Percentiles rank a stretch among this genome's conserved stretches.
Evolutionary conservation across 495 filamentous ascomycete genomes (phyloP).

Genomic region (Umbilicaria muhlenbergii): DNA sequence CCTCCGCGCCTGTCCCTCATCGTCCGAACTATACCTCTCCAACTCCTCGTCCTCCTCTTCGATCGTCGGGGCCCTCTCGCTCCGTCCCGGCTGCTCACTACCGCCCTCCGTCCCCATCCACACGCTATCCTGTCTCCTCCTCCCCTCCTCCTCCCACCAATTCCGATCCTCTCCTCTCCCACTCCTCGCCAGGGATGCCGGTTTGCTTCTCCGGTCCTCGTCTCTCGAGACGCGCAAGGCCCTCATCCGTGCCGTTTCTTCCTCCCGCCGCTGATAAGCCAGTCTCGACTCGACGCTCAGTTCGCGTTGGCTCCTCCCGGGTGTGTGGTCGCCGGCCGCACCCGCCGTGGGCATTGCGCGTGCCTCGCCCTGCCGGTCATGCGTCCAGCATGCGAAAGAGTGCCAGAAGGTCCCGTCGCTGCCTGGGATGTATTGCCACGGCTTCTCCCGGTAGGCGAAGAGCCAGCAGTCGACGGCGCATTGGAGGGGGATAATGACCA

Average conservation of each 20-base stretch:
- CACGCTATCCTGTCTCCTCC: too few species aligned
- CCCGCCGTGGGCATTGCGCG: conserved; percentile 5
- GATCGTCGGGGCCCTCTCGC: too few species aligned
- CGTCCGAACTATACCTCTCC: too few species aligned
- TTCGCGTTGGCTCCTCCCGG: conserved; percentile 23
- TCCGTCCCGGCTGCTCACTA: too few species aligned
- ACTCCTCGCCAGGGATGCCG: neutral
- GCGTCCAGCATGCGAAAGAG: conserved; percentile 27
- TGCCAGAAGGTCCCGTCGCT: conserved; percentile 24
- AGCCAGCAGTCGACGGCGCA: conserved; percentile 50
- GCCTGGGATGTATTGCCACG: conserved; percentile 45
- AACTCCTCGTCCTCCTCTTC: too few species aligned
- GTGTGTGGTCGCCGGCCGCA: neutral
- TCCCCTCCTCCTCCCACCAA: conserved; percentile 5
- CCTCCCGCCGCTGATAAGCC: conserved; percentile 25
- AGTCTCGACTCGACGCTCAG: conserved; percentile 26
- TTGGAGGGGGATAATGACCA: conserved; percentile 40
- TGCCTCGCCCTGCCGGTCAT: conserved; percentile 17
- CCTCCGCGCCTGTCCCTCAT: too few species aligned
- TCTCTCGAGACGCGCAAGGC: too few species aligned
- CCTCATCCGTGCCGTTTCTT: conserved; percentile 17
- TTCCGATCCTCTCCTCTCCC: conserved; percentile 13
- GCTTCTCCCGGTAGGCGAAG: conserved; percentile 49
- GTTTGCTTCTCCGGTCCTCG: neutral
- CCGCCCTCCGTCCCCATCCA: too few species aligned